A percentile compares a stretch with the other conserved stretches of the same genome.
These are phyloP conservation scores for Phytophthora litchii DNA, from an alignment of 352 stramenopile genomes.

Conservation along the genomic window DNA sequence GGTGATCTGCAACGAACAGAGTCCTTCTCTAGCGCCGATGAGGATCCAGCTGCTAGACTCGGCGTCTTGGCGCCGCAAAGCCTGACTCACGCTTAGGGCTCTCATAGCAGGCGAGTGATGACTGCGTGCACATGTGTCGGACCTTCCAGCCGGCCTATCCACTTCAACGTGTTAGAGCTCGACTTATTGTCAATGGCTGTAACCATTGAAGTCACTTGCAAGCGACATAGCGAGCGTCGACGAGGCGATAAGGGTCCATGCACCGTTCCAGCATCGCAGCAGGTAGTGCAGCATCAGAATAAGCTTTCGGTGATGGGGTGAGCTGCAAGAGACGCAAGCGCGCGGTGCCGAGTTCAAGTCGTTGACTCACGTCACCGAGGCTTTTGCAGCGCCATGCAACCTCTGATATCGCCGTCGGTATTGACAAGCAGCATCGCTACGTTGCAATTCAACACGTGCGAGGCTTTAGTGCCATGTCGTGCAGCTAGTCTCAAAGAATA, in stretches of 20 bases:
- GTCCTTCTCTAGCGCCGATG: slow-evolving; percentile 12
- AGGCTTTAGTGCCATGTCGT: background rate
- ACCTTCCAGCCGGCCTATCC: slow-evolving; percentile 24
- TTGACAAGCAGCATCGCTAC: slow-evolving; percentile 2
- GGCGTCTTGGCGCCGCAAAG: slow-evolving; percentile 13
- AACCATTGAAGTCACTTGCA: background rate
- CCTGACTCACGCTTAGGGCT: slow-evolving; percentile 24
- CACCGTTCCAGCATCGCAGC: slow-evolving; percentile 21
- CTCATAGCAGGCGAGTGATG: slow-evolving; percentile 16
- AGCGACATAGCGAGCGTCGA: slow-evolving; percentile 22
- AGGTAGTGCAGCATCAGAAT: slow-evolving; percentile 15
- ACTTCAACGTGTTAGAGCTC: slow-evolving; percentile 21
- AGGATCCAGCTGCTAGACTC: slow-evolving; percentile 19
- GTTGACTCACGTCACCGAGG: slow-evolving; percentile 24
- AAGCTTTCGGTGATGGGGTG: slow-evolving; percentile 37
- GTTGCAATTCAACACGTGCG: slow-evolving; percentile 5
- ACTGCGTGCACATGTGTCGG: slow-evolving; percentile 23
- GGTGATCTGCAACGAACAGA: slow-evolving; percentile 14
- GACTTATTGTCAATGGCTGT: background rate
- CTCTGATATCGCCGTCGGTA: slow-evolving; percentile 10
- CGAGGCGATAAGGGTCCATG: slow-evolving; percentile 10
- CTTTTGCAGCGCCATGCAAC: background rate
- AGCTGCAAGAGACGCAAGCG: slow-evolving; percentile 1
- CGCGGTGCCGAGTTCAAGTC: background rate
- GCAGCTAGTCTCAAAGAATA: background rate